Conservation (phyloP, 345 rosid genomes). For the Lumnitzera racemosa region DNA sequence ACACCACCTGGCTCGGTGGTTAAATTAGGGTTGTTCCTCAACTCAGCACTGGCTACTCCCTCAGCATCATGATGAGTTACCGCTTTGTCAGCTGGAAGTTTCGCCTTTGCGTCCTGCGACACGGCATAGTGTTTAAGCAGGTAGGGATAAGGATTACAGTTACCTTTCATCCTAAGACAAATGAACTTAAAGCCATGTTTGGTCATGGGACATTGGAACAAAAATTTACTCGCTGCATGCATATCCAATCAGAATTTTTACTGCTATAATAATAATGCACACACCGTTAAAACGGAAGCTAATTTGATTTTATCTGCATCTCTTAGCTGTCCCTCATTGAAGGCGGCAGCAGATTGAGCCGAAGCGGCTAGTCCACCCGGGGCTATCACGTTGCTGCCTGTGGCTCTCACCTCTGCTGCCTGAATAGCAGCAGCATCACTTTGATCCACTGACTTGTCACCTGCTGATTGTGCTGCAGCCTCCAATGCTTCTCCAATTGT, state of each 20-base stretch:
- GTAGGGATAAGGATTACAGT: neutral
- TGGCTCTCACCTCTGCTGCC: slow-evolving; percentile 63
- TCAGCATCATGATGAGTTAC: slow-evolving; percentile 64
- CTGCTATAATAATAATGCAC: neutral
- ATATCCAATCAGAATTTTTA: neutral
- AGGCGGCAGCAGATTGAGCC: slow-evolving; percentile 61
- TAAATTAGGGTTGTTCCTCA: slow-evolving; percentile 45
- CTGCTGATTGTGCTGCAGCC: slow-evolving; percentile 33
- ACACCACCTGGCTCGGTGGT: slow-evolving; percentile 55
- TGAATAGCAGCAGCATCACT: slow-evolving; percentile 74
- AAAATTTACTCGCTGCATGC: neutral
- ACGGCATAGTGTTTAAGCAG: neutral
- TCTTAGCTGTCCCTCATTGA: slow-evolving; percentile 29
- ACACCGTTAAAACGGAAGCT: slow-evolving; percentile 35
- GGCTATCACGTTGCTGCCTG: slow-evolving; percentile 31
- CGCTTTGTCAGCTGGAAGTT: slow-evolving; percentile 50
- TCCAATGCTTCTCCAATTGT: slow-evolving; percentile 73
- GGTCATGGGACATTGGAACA: neutral
- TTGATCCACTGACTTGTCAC: slow-evolving; percentile 46
- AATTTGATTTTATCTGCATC: slow-evolving; percentile 57
- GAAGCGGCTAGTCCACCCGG: slow-evolving; percentile 57
- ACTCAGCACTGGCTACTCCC: slow-evolving; percentile 56
- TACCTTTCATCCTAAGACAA: too few species aligned
- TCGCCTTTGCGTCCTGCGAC: slow-evolving; percentile 42
- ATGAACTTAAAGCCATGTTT: too few species aligned